Conservation (phyloP, 306 rosid species). For the Arachis stenosperma region DNA sequence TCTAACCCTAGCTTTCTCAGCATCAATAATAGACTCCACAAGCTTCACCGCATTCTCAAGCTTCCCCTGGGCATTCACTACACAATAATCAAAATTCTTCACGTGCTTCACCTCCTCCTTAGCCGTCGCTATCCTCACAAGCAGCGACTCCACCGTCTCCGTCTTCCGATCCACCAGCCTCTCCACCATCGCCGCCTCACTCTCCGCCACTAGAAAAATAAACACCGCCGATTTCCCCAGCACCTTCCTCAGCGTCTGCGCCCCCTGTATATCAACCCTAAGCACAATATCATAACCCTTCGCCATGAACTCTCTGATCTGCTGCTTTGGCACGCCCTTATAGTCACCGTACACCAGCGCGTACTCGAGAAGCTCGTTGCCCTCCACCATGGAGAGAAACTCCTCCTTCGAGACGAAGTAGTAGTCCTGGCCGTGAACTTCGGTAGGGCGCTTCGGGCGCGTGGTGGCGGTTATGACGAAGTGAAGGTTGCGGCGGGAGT, state of each 20-base stretch:
- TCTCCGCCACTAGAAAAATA: conserved; percentile 77
- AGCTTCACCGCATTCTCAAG: conserved; percentile 74
- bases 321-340: conserved; percentile 90
- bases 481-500: conserved; percentile 59
- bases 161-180: conserved; percentile 81
- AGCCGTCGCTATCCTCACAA: conserved; percentile 81
- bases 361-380: conserved; percentile 77
- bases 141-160: conserved; percentile 72
- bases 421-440: conserved; percentile 76
- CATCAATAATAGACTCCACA: conserved; percentile 74
- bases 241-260: conserved; percentile 68
- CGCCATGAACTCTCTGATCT: conserved; percentile 75
- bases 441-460: conserved; percentile 65
- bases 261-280: conserved; percentile 95
- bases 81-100: conserved; percentile 78
- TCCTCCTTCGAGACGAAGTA: conserved; percentile 73
- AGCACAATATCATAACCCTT: conserved; percentile 74
- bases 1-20: conserved; percentile 91
- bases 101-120: conserved; percentile 88
- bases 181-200: conserved; percentile 79
- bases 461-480: conserved; percentile 87
- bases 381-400: conserved; percentile 60
- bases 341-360: conserved; percentile 93
- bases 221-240: conserved; percentile 81
- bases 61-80: conserved; percentile 82